These are phyloP conservation scores for Leptomonas seymouri DNA, from an alignment of 208 protist species.

Conservation along the genomic window DNA sequence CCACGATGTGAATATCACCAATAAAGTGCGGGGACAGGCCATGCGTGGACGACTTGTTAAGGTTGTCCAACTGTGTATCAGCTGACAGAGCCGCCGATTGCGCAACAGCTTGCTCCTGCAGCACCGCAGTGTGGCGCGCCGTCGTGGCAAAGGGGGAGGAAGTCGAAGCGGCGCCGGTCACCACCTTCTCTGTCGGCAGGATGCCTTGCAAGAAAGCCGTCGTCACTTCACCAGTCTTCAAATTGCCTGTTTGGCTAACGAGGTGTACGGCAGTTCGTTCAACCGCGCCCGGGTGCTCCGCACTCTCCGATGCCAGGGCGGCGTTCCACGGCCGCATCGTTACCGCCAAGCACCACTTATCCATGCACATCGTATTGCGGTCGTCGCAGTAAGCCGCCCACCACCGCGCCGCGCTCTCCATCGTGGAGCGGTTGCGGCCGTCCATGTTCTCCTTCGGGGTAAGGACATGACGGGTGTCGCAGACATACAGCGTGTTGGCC, in stretches of 20 bases:
- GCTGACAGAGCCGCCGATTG: not conserved
- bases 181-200: not conserved
- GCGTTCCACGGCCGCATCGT: conserved; percentile 38
- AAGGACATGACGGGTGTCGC: conserved; percentile 37
- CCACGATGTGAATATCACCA: conserved; percentile 40
- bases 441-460: conserved; percentile 14
- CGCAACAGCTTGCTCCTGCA: conserved; percentile 33
- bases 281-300: not conserved
- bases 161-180: not conserved
- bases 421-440: not conserved
- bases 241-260: not conserved
- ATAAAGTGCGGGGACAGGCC: conserved; percentile 24
- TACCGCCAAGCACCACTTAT: conserved; percentile 46
- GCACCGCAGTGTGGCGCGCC: conserved; percentile 34
- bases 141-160: not conserved
- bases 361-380: conserved; percentile 30
- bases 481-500: conserved; percentile 47
- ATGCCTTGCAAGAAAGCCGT: not conserved
- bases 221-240: not conserved
- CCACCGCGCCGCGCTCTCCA: conserved; percentile 33
- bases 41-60: not conserved
- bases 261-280: conserved; percentile 12
- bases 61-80: not conserved
- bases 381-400: conserved; percentile 47
- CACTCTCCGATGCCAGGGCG: conserved; percentile 30